Percentiles rank a stretch among this genome's conserved stretches.
Conservation (phyloP, 805 yeast species). For the Kodamaea leandrae region DNA sequence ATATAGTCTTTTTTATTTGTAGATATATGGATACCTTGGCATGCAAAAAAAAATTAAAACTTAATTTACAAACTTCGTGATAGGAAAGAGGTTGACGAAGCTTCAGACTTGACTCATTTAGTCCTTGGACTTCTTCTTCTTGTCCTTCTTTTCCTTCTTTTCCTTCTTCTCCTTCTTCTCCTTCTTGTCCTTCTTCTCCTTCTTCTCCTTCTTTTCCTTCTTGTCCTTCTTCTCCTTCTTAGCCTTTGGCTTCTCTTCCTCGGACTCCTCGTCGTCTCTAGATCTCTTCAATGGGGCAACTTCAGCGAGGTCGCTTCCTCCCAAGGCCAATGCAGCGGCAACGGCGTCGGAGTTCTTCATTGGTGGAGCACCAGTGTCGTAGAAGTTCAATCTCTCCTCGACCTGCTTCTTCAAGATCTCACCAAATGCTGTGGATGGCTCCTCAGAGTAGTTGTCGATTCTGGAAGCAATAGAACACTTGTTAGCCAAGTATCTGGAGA, state of each 20-base stretch:
- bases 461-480: constrained; percentile 98
- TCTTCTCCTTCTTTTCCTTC: constrained; percentile 33
- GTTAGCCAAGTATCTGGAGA: constrained; percentile 97
- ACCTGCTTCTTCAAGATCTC: constrained; percentile 91
- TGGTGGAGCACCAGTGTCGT: constrained; percentile 95
- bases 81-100: constrained; percentile 1
- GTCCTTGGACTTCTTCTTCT: constrained; percentile 46
- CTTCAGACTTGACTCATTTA: too few relatives aligned
- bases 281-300: constrained; percentile 27
- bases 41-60: constrained; percentile 22
- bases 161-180: constrained; percentile 39
- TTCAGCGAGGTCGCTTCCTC: constrained; percentile 49
- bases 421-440: constrained; percentile 89
- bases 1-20: constrained; percentile 6
- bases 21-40: constrained; percentile 17
- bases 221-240: constrained; percentile 32
- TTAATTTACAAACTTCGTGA: constrained; percentile 22
- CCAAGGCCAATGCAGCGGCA: constrained; percentile 79
- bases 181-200: constrained; percentile 31
- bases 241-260: constrained; percentile 26
- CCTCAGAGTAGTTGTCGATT: constrained; percentile 95
- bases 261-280: constrained; percentile 19
- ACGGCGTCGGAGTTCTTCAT: constrained; percentile 95
- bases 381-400: constrained; percentile 94
- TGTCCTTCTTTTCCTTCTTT: constrained; percentile 42